These are phyloP conservation scores for Pterocarpus macrocarpus DNA, from an alignment of 306 rosid genomes.

Conservation along the genomic window DNA sequence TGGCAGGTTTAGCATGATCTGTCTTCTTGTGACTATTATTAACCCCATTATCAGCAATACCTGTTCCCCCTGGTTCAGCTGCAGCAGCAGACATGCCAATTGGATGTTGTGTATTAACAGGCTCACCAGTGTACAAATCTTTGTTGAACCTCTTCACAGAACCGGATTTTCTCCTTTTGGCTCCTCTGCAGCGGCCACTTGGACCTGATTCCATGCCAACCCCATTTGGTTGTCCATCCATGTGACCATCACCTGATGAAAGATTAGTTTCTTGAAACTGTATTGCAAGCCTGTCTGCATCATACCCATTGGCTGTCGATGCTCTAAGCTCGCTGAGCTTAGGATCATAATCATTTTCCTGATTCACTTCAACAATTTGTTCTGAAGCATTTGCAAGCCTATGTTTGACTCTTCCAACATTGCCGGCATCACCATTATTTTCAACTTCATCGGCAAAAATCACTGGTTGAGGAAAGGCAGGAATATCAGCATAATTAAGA, in stretches of 20 bases:
- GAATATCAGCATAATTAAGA: constrained; percentile 41
- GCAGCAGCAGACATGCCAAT: constrained; percentile 42
- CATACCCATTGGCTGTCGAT: constrained; percentile 52
- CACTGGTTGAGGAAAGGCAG: constrained; percentile 58
- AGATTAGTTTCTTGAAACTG: constrained; percentile 58
- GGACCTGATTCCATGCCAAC: constrained; percentile 51
- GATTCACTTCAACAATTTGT: constrained; percentile 44
- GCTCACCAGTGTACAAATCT: constrained; percentile 56
- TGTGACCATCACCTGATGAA: constrained; percentile 42
- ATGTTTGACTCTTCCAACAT: constrained; percentile 42
- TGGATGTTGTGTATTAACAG: constrained; percentile 53
- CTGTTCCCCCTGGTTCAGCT: constrained; percentile 44
- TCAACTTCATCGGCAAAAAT: constrained; percentile 55
- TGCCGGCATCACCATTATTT: constrained; percentile 43
- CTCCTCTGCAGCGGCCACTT: constrained; percentile 65
- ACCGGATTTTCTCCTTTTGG: constrained; percentile 84
- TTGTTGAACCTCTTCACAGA: constrained; percentile 84
- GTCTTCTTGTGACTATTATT: constrained; percentile 46
- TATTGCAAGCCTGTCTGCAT: constrained; percentile 54
- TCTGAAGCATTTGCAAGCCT: constrained; percentile 38
- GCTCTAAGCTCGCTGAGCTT: constrained; percentile 84
- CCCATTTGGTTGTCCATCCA: constrained; percentile 54
- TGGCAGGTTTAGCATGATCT: constrained; percentile 52
- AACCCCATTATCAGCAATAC: constrained; percentile 51
- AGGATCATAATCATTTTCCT: constrained; percentile 75